Base-by-base conservation (phyloP, 352 stramenopile genomes). In the Saprolegnia parasitica region DNA sequence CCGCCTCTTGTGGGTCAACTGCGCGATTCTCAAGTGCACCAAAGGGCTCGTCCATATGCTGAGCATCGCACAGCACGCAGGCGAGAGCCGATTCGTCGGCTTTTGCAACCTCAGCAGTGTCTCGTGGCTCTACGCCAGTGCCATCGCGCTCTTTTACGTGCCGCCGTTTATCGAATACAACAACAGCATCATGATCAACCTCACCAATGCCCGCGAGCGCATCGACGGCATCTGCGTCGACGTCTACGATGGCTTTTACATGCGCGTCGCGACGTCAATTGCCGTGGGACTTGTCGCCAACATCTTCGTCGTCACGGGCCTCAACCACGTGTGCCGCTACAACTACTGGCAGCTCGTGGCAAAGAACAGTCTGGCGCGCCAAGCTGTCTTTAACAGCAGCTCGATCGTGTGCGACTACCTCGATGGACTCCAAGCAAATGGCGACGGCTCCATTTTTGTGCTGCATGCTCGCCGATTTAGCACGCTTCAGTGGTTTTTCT, bases 331-430 rank as follows among this genome's bases (percentile, higher is more conserved):
- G 20, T 6, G n/a, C 29, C 21, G 46, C 5, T 46, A 21, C 15
- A 15, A 11, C 10, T 10, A 50, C 6, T 64, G 56, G 56, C 10
- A 40, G n/a, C 5, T 21, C 29, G 29, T 64, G 16, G 49, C 46
- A 35, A 40, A 35, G 23, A 64, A 64, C 56, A 64, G 56, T 23
- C 24, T 64, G 56, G 18, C 26, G 11, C 56, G 56, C 16, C 56
- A 64, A 29, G 56, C 56, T 20, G 49, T 64, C 21, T n/a, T n/a
- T n/a, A n/a, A n/a, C n/a, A n/a, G n/a, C n/a, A n/a, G n/a, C n/a
- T n/a, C n/a, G n/a, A n/a, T n/a, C n/a, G n/a, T n/a, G 56, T 64
- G 26, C 56, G 49, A 64, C 56, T 64, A 64, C 56, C 29, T 64
- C 56, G 56, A 49, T 64, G 16, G 20, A 18, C 29, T 49, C 10